These are phyloP conservation scores for Irineochytrium annulatum DNA, from an alignment of 192 early-diverging fungal genomes.

Conservation along the genomic window DNA sequence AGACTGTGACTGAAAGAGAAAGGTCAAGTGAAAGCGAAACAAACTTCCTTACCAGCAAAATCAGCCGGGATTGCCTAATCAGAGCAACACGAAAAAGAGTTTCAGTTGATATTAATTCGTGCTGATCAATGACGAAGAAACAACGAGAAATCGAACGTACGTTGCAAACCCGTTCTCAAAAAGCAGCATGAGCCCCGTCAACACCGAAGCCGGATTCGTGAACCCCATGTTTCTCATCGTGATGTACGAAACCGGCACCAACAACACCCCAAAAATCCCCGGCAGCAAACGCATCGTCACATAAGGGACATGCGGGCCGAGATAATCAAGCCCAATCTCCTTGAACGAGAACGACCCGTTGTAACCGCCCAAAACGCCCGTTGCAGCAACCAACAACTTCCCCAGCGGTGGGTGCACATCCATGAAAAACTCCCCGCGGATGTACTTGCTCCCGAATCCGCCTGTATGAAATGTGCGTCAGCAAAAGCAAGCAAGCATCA, in stretches of 20 bases:
- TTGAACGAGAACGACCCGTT: conserved; percentile 48
- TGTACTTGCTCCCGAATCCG: conserved; percentile 47
- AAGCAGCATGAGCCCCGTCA: conserved; percentile 40
- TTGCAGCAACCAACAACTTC: conserved; percentile 42
- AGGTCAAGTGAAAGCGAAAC: neutral
- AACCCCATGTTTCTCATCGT: conserved; percentile 48
- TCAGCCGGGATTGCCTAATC: conserved; percentile 44
- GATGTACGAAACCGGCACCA: conserved; percentile 56
- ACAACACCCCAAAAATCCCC: conserved; percentile 72
- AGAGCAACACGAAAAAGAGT: neutral
- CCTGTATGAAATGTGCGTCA: too few species aligned
- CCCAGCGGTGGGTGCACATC: conserved; percentile 56
- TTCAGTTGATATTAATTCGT: neutral
- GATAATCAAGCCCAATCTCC: conserved; percentile 87
- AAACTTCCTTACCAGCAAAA: conserved; percentile 32
- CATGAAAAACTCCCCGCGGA: conserved; percentile 49
- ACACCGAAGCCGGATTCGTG: conserved; percentile 32
- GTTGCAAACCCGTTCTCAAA: conserved; percentile 36
- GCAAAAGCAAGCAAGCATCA: neutral
- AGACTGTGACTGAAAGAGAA: neutral
- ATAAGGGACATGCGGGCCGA: conserved; percentile 79
- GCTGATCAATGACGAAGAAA: neutral
- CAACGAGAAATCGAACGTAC: conserved; percentile 8
- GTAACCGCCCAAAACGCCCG: conserved; percentile 43
- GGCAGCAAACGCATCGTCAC: conserved; percentile 78